Conservation (phyloP, 2,329 filamentous ascomycete genomes). For the Botryotinia globosa region DNA sequence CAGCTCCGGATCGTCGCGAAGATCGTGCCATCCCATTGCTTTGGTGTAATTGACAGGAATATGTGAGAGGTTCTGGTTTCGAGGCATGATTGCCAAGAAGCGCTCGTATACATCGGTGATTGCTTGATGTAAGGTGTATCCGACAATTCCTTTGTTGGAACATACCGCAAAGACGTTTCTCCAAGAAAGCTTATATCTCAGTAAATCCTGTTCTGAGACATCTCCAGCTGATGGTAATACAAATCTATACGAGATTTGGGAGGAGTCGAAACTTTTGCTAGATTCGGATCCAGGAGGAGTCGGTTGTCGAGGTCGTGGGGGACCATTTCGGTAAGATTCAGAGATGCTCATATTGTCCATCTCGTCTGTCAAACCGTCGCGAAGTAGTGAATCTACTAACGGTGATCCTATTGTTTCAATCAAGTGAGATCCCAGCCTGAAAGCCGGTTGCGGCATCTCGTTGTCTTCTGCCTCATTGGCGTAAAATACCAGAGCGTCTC, state of each 20-base stretch:
- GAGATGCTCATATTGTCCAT: slow-evolving; percentile 39
- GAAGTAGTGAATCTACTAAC: slow-evolving; percentile 52
- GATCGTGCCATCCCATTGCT: slow-evolving; percentile 60
- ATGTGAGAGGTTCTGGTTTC: slow-evolving; percentile 42
- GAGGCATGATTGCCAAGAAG: slow-evolving; percentile 55
- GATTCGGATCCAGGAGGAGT: slow-evolving; percentile 15
- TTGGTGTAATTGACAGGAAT: slow-evolving; percentile 55
- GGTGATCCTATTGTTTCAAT: slow-evolving; percentile 57
- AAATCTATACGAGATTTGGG: slow-evolving; percentile 58
- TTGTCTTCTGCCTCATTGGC: slow-evolving; percentile 43
- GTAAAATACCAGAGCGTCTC: slow-evolving; percentile 58
- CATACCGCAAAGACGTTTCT: slow-evolving; percentile 67
- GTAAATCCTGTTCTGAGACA: slow-evolving; percentile 47
- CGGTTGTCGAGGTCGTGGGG: background rate
- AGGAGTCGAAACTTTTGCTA: slow-evolving; percentile 19
- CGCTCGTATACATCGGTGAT: slow-evolving; percentile 60
- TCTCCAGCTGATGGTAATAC: slow-evolving; percentile 58
- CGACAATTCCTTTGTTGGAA: slow-evolving; percentile 63
- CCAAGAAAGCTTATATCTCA: slow-evolving; percentile 61
- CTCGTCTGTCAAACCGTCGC: slow-evolving; percentile 54
- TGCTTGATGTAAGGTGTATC: slow-evolving; percentile 60
- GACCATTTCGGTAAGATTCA: background rate
- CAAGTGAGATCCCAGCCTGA: slow-evolving; percentile 57
- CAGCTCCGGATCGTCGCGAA: slow-evolving; percentile 56
- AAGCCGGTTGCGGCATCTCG: slow-evolving; percentile 48